Base-by-base conservation (phyloP, 371 early-diverging fungal genomes). In the Rhizopus microsporus region DNA sequence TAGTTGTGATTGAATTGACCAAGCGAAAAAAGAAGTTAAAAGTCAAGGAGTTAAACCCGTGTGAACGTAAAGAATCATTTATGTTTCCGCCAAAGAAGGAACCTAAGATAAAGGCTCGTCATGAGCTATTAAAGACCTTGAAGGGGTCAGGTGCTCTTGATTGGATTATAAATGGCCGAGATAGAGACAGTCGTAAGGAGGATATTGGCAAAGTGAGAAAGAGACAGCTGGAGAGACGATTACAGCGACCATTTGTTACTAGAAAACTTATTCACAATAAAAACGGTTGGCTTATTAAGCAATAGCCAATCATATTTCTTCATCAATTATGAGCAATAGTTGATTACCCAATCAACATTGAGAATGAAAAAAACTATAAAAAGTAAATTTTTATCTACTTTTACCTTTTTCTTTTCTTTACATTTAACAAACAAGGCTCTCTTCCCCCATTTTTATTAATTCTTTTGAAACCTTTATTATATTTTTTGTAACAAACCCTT, bases 101-200 rank as follows among this genome's bases (percentile, higher is more conserved):
- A 46, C 46, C 46, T 16, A 46, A 46, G 29, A 23, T 23, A 23
- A 16, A 12, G 29, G 5, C 29, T 29, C 46, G 46, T 1, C 46
- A 46, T 29, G 30, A 46, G 7, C 17, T 29, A 1, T 29, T 46
- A 2, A 9, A 46, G 3, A 15, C 29, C 0, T 30, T 53, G 10
- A 61, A 56, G 30, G 6, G 0, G 1, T 37, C 46, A 1, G 29
- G 13, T 0, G 62, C 50, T 16, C 35, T 53, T 3, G 43, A 57
- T 50, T 63, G 63, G 63, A 31, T 58, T 1, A 44, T 37, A 35
- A 17, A 63, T 29, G 55, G 56, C 3, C 13, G 33, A 7, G 49
- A 49, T 29, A 6, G n/a, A 16, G 44, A 45, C 31, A 16, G 40
- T n/a, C 48, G 53, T 29, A 57, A 49, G 7, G 3, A 13, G 0